phyloP scores from a whole-genome alignment of 1,139 yeast species.

The Suhomyces wounanorum region DNA sequence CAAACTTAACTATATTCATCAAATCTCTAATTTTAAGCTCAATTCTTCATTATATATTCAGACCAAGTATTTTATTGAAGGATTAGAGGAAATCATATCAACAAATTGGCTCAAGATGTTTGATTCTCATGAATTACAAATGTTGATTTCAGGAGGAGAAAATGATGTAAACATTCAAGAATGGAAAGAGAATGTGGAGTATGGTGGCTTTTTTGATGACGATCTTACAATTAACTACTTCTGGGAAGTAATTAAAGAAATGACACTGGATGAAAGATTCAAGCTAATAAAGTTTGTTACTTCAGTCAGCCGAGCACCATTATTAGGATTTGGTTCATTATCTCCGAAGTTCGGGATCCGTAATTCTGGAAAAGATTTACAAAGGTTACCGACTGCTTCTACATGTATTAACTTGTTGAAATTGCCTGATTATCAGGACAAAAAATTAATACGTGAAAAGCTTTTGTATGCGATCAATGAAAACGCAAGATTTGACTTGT shows the following conservation, averaged over 20 bases:
- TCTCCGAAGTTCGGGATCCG: slow-evolving; percentile 81
- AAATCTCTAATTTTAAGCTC: slow-evolving; percentile 76
- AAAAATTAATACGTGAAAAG: slow-evolving; percentile 57
- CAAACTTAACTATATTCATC: slow-evolving; percentile 72
- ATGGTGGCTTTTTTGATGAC: slow-evolving; percentile 64
- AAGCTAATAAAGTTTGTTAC: slow-evolving; percentile 83
- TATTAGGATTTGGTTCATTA: slow-evolving; percentile 77
- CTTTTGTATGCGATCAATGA: slow-evolving; percentile 75
- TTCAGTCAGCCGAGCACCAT: slow-evolving; percentile 87
- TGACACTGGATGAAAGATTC: slow-evolving; percentile 59
- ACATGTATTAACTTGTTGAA: slow-evolving; percentile 89
- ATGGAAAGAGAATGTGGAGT: slow-evolving; percentile 60
- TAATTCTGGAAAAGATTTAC: slow-evolving; percentile 57
- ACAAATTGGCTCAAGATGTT: slow-evolving; percentile 83
- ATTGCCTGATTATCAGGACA: slow-evolving; percentile 77
- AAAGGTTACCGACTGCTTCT: slow-evolving; percentile 82
- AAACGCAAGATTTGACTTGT: slow-evolving; percentile 84
- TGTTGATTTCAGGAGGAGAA: slow-evolving; percentile 79
- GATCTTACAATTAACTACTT: slow-evolving; percentile 62
- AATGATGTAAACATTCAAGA: slow-evolving; percentile 70
- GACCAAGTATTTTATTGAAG: slow-evolving; percentile 65
- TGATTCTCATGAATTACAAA: slow-evolving; percentile 79
- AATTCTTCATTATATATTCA: slow-evolving; percentile 63
- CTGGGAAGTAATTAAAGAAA: slow-evolving; percentile 77
- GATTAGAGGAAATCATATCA: slow-evolving; percentile 67